Base-by-base conservation (phyloP, 2,329 filamentous ascomycete genomes). In the Colletotrichum sp. region DNA sequence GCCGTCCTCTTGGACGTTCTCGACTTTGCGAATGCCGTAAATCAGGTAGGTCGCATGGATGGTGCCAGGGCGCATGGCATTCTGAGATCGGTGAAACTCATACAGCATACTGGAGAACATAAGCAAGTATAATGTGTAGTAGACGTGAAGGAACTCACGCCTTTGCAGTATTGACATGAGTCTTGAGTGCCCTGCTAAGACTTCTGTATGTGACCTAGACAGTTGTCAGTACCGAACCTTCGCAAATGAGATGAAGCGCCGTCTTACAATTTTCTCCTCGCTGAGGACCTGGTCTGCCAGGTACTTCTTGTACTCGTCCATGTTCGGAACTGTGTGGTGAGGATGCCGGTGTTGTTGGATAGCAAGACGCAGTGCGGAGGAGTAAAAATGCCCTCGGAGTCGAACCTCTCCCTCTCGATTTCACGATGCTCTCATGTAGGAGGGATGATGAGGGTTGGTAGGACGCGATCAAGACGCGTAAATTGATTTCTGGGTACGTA, bases 21-120 rank as follows among this genome's bases (percentile, higher is more conserved):
- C 81, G 8, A 81, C 80, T 69, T 85, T 88, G 80, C 91, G 94
- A 27, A 87, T 90, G 52, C 96, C 97, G 66, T 93, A 94, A 61
- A 99, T 83, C 65, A 98, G 87, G 85, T 98, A 99, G n/a, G 96
- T 98, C 60, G 96, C 97, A 85, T 97, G 92, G n/a, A 98, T 88
- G 30, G 92, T 93, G 27, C 92, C 90, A 0, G 94, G 89, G 76
- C 92, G 94, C 83, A 94, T 95, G 70, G 87, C 89, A 84, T 96
- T 98, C 82, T 98, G 94, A 72, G 89, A 91, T 77, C 90, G 89
- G 83, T 98, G 92, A 79, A 98, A 98, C 36, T 98, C 94, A 84
- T 92, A 97, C 18, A 96, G 91, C 91, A 97, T 97, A 83, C 94
- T 98, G 68, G 22, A n/a, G 70, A 8, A 96, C 81, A 96, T 68